Evolutionary conservation across 495 filamentous ascomycete species (phyloP), one percentile per base, ranked within the genome.

Genomic region (Lepidopterella palustris): DNA sequence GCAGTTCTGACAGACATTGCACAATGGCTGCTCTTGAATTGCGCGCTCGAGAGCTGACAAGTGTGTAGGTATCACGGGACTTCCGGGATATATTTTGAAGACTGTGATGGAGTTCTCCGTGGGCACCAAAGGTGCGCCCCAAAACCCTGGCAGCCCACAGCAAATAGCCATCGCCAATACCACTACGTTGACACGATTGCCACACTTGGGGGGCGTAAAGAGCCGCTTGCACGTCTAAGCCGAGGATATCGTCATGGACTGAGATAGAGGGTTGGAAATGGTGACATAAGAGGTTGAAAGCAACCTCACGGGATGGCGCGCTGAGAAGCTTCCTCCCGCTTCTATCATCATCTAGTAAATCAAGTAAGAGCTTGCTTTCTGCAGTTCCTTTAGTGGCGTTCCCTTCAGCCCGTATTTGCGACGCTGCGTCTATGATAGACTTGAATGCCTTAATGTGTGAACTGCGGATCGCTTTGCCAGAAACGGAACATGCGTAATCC

Each of bases 61-160:
- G 35, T 5, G 53, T 58, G 9, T 49, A 26, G 28, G 27, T 20
- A 40, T 50, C 26, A 11, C 5, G 21, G 18, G 60, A 55, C 53
- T 59, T 60, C 11, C 54, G 60, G 70, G 69, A 28, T 81, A 80
- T 21, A 88, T 79, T 58, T 82, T 74, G 31, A 21, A 53, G 39
- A 26, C 35, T 55, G 2, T 54, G 52, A n/a, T 61, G 45, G 1
- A 69, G 54, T 42, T 68, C 61, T 18, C 89, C 89, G 50, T 84
- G 87, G 3, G 87, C 79, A 45, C 87, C 84, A 73, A 91, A 97
- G 0, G 89, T 85, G 64, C 89, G 82, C 20, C 93, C 93, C 23
- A 98, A 77, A 15, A 91, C 86, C 54, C 84, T 81, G 5, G 86
- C 90, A 39, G 87, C 87, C 93, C 93, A 98, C 3, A 88, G 72